Percentiles rank a stretch among this genome's conserved stretches.
Evolutionary conservation across 768 basidiomycete genomes (phyloP).

Genomic region (Tricholoma terreum): DNA sequence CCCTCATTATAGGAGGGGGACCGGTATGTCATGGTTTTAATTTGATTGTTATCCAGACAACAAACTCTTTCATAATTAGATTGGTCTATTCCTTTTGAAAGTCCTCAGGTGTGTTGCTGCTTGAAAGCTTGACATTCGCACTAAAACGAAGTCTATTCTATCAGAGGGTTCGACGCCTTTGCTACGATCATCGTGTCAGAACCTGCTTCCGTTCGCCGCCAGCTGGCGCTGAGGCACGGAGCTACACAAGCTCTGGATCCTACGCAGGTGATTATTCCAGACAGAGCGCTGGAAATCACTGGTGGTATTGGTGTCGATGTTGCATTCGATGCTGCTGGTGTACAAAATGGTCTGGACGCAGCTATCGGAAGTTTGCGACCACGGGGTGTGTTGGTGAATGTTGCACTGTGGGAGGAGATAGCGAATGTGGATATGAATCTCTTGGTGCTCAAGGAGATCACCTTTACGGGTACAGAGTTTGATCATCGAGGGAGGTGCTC

Average conservation of each 20-base stretch:
- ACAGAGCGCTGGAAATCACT: conserved; percentile 24
- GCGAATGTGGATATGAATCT: conserved; percentile 34
- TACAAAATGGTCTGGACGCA: conserved; percentile 34
- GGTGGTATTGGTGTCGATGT: conserved; percentile 39
- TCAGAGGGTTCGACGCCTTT: conserved; percentile 25
- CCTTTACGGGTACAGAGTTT: conserved; percentile 30
- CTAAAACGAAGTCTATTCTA: neutral
- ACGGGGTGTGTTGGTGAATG: conserved; percentile 37
- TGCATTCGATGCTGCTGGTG: conserved; percentile 47
- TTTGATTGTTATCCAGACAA: neutral
- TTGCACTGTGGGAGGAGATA: conserved; percentile 41
- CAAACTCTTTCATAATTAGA: conserved; percentile 19
- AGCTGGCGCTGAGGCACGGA: conserved; percentile 33
- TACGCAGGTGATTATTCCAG: conserved; percentile 21
- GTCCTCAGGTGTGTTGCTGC: conserved; percentile 27
- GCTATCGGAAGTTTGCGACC: conserved; percentile 35
- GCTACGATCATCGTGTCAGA: conserved; percentile 38
- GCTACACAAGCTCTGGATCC: conserved; percentile 39
- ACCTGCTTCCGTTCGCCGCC: conserved; percentile 36
- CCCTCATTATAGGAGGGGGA: conserved; percentile 42
- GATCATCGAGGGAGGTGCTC: neutral
- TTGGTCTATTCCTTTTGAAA: conserved; percentile 37
- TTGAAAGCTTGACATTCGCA: neutral
- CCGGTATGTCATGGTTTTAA: conserved; percentile 31
- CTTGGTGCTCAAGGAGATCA: conserved; percentile 36